Evolutionary conservation across 495 filamentous ascomycete species (phyloP), one percentile per base, ranked within the genome.

Genomic region (Daldinia childiae): DNA sequence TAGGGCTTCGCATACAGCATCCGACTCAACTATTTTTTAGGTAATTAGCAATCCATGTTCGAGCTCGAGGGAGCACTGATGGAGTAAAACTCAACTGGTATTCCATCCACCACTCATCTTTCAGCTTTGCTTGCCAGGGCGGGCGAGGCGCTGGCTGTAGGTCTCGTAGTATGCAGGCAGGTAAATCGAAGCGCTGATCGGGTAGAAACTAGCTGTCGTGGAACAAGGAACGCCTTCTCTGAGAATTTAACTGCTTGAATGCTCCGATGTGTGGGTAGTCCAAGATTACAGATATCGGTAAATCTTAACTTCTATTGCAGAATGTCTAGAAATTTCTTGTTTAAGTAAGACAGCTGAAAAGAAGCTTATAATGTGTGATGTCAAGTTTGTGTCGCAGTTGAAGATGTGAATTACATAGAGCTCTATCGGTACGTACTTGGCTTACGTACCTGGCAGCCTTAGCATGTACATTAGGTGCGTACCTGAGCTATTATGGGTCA

Each of bases 21-120:
- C 95, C 60, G 93, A 97, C 80, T 98, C 95, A 76, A 98, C 96
- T 78, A 87, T 89, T 69, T 54, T 27, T 59, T 68, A 52, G 59
- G 72, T 88, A 87, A 67, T 79, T 68, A 80, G 78, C 69, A 50
- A n/a, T 68, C 27, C 27, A 4, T 30, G 30, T 38, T 30, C 48
- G 5, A 15, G 11, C 26, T 41, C 39, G 14, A 36, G 11, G 27
- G 2, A 34, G 34, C 26, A 32, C 38, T 27, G 36, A 66, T 34
- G 34, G 24, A 15, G 52, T 66, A 17, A 58, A 48, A 75, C 81
- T 75, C 76, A 73, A 87, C 85, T 87, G 43, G 85, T 87, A 77
- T 87, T 86, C 86, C 86, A 87, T 55, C 85, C 85, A 41, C 84
- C 85, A 79, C 86, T 87, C 85, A 87, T 87, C 64, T 78, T 85